A percentile compares a stretch with the other conserved stretches of the same genome.
phyloP scores from a whole-genome alignment of 2,329 filamentous ascomycete species.

The Byssothecium circinans region DNA sequence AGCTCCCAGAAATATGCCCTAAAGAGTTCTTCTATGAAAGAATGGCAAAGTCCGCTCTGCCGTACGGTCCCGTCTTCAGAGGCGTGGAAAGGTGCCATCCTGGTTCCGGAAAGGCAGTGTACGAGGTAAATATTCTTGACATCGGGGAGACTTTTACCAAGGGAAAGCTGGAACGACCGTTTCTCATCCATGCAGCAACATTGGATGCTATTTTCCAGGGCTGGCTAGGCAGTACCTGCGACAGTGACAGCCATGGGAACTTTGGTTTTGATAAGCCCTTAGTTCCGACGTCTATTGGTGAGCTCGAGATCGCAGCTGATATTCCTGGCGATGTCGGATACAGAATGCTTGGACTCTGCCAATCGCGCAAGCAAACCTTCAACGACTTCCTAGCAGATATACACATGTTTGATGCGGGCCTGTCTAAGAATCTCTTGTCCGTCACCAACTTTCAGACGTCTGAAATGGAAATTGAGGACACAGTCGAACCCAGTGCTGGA shows the following conservation, averaged over 20 bases:
- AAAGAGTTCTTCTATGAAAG: too few relatives aligned
- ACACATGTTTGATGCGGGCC: constrained; percentile 1
- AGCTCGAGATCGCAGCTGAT: not conserved
- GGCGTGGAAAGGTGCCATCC: too few relatives aligned
- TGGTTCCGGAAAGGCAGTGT: too few relatives aligned
- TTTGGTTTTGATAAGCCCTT: too few relatives aligned
- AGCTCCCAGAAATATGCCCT: too few relatives aligned
- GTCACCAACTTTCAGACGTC: not conserved
- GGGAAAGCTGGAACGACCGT: not conserved
- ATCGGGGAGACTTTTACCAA: not conserved
- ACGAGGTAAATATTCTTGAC: not conserved
- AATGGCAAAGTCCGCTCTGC: too few relatives aligned
- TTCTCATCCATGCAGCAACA: constrained; percentile 1
- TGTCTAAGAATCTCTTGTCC: not conserved
- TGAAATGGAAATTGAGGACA: not conserved
- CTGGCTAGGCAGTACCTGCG: not conserved
- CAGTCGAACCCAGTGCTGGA: not conserved
- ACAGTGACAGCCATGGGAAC: not conserved
- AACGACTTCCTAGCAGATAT: not conserved
- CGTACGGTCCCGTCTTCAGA: not conserved
- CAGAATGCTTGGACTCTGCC: not conserved
- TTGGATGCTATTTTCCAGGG: constrained; percentile 1
- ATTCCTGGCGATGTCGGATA: not conserved
- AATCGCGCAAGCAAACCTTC: not conserved
- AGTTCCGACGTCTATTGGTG: constrained; percentile 3